A percentile compares a stretch with the other conserved stretches of the same genome.
Conservation (phyloP, 2,329 filamentous ascomycete species). For the Truncatella angustata region DNA sequence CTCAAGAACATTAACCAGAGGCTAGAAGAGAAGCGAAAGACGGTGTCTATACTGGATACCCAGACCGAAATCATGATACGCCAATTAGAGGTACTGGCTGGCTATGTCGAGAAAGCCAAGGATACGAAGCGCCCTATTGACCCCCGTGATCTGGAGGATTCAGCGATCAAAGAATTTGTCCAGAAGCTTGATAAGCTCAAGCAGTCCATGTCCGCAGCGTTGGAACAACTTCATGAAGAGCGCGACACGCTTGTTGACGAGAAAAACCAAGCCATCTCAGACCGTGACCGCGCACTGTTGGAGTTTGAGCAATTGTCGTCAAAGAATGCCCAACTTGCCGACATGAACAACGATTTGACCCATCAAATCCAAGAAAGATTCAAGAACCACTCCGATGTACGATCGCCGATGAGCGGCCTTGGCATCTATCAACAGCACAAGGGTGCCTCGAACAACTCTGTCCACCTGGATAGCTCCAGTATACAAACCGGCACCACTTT, state of each 20-base stretch:
- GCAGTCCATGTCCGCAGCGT: slow-evolving; percentile 52
- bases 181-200: slow-evolving; percentile 67
- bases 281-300: slow-evolving; percentile 89
- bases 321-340: slow-evolving; percentile 90
- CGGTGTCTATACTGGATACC: slow-evolving; percentile 89
- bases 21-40: slow-evolving; percentile 88
- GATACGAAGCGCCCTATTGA: slow-evolving; percentile 78
- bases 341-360: slow-evolving; percentile 93
- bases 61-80: slow-evolving; percentile 94
- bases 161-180: slow-evolving; percentile 87
- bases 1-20: slow-evolving; percentile 80
- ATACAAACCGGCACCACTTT: slow-evolving; percentile 58
- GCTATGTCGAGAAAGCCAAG: slow-evolving; percentile 84
- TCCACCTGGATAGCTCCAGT: slow-evolving; percentile 50
- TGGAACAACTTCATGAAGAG: slow-evolving; percentile 65
- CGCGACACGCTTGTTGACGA: slow-evolving; percentile 83
- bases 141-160: slow-evolving; percentile 78
- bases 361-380: slow-evolving; percentile 92
- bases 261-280: slow-evolving; percentile 74
- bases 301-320: slow-evolving; percentile 94
- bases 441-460: slow-evolving; percentile 47
- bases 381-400: slow-evolving; percentile 66
- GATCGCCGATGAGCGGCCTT: slow-evolving; percentile 50
- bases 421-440: slow-evolving; percentile 57
- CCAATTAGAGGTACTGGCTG: slow-evolving; percentile 84